Base-by-base conservation (phyloP, 331 rosid genomes). In the Arachis monticola region DNA sequence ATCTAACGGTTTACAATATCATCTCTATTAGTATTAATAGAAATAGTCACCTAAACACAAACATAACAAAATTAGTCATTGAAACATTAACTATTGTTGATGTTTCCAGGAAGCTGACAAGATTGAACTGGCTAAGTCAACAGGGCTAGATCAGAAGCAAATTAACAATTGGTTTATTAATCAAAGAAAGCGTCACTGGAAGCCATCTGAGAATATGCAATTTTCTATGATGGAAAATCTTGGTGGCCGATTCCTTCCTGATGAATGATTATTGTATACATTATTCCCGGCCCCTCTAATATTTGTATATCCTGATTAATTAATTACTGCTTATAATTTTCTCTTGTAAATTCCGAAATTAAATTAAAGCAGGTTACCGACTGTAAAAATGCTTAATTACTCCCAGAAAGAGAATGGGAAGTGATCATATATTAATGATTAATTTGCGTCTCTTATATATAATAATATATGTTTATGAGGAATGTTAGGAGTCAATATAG, bases 121-220 rank as follows among this genome's bases (percentile, higher is more conserved):
- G 90, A 80, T 78, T 63, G 92, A 85, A 4, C 83, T 93, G 83
- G 96, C 97, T 2, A 86, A 81, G 77, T 66, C 96, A 5, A 93
- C 98, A 38, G 96, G 98, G 60, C 75, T 93, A 50, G 97, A 93
- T 67, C 97, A 84, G 72, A 93, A 89, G 90, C 98, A 93, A 82
- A 91, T 93, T 45, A 93, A 93, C 86, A 93, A 93, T 74, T 93
- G 98, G 98, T 93, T 93, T 77, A 91, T 93, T 17, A 93, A 93
- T 75, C 98, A 93, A 81, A 84, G 98, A 61, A 93, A 93, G 83
- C 96, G 96, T 1, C 98, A 93, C 70, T 93, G 98, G 98, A 89
- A 92, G 80, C 97, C 98, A 45, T 89, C 96, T 0, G 97, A 91
- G 83, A 89, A 82, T 74, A 84, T 83, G 94, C 93, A 88, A 47